Conservation (phyloP, 495 filamentous ascomycete genomes). For the Daldinia childiae region DNA sequence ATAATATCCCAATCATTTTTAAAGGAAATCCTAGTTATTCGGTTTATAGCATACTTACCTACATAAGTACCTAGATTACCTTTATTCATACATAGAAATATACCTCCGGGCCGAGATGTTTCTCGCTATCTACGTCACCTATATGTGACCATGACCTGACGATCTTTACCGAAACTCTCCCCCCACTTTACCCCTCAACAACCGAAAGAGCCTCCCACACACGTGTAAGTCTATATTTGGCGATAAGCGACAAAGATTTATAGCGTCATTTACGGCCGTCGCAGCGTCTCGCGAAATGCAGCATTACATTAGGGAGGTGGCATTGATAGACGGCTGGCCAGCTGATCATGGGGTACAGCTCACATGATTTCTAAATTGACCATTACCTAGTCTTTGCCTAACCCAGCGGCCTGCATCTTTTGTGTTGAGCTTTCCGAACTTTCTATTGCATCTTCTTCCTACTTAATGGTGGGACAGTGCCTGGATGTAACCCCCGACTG, state of each 20-base stretch:
- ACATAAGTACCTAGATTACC: neutral
- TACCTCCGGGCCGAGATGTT: constrained; percentile 23
- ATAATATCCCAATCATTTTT: neutral
- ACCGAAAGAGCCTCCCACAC: constrained; percentile 32
- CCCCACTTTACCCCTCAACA: constrained; percentile 40
- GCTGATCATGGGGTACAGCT: constrained; percentile 35
- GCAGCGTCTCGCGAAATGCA: neutral
- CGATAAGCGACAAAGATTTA: neutral
- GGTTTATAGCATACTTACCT: neutral
- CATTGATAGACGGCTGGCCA: constrained; percentile 15
- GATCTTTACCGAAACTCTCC: constrained; percentile 36
- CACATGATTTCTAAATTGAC: constrained; percentile 38
- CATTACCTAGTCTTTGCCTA: constrained; percentile 39
- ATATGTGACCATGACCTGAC: constrained; percentile 41
- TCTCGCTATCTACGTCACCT: constrained; percentile 33
- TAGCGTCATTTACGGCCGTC: neutral
- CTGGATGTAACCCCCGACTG: constrained; percentile 38
- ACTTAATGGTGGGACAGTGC: constrained; percentile 33
- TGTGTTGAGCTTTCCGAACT: constrained; percentile 18
- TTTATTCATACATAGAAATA: neutral
- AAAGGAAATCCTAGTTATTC: neutral
- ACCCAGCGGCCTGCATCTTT: constrained; percentile 37
- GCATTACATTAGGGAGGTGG: constrained; percentile 19
- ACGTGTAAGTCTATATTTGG: constrained; percentile 28
- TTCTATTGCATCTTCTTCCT: constrained; percentile 28